Evolutionary conservation across 352 stramenopile species (phyloP), one percentile per base, ranked within the genome.

Genomic region (Globisporangium heterothallicum): DNA sequence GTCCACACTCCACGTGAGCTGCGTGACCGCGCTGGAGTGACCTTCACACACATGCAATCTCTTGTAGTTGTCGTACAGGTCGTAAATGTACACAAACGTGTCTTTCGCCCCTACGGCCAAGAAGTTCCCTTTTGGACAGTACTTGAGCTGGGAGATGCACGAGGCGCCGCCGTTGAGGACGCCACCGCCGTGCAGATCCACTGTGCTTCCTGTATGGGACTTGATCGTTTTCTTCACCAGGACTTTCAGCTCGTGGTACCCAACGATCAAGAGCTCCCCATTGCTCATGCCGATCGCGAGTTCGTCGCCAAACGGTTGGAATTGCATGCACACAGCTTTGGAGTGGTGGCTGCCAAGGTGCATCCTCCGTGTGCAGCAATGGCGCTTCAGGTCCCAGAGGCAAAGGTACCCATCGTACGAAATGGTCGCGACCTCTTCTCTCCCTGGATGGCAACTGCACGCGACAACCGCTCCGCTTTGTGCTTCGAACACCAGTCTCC

Each of bases 1-100:
- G 12, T 96, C 84, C 8, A 34, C 63, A 38, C 72, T 95, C 70
- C 94, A 97, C 30, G 96, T 94, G 32, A 98, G 66, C 56, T 94
- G 77, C 1, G 68, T 72, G 35, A 96, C 67, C 40, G 68, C 72
- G 27, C 83, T 87, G 38, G 92, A 85, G 65, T 96, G 85, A 16
- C 87, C 78, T 61, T 87, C 76, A 34, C 75, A 87, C 12, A 85
- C 64, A 52, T 78, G 64, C 8, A 87, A 36, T 22, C 72, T 75
- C 56, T 79, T 84, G 65, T 86, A 87, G 9, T 54, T 56, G 7
- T 74, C 70, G 2, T 26, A 16, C 12, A 74, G 53, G 26, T 84
- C 70, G 36, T 71, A 84, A 12, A 89, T 63, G 49, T 86, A 83
- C 42, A 87, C 64, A 36, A 73, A 84, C 10, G 78, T 84, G 42